Base-by-base conservation (phyloP, 495 filamentous ascomycete genomes). In the Trichocladium antarcticum region DNA sequence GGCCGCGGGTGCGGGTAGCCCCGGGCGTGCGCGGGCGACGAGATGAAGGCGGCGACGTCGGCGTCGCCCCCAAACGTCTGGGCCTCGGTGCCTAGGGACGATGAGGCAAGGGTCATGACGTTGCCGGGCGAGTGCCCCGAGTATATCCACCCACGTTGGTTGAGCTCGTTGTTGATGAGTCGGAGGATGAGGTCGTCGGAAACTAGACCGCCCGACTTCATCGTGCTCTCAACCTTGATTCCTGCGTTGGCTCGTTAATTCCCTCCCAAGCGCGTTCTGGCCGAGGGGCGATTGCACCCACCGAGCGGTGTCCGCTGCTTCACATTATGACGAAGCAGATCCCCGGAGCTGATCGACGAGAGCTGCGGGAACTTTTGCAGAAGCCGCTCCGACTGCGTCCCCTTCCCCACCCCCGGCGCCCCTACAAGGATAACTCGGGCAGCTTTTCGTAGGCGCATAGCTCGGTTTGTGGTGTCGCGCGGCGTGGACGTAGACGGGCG, bases 371-470 rank as follows among this genome's bases (percentile, higher is more conserved):
- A 97, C 51, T 85, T 80, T 54, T 83, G 69, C 45, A 96, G 78
- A 37, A 98, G 70, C 37, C 92, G 76, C 59, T 94, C 87, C 24
- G 88, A 85, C 62, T 98, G 92, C 14, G 92, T 98, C 28, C 92
- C 92, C 68, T 98, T 98, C 44, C 92, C 92, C 4, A 83, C 82
- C 27, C 73, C 92, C 0, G 92, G 92, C n/a, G 92, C 89, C 43
- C 92, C 92, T 52, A 98, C 79, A 47, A 98, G 79, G 63, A 98
- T 97, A 44, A 98, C 81, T 28, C 92, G 84, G 15, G 93, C 92
- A 32, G 92, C 90, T 64, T 76, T 80, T 49, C 77, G 77, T 57
- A 93, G 81, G 68, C 79, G 68, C 75, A 78, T 77, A 19, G 51
- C 52, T 55, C 19, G 40, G 37, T 24, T 31, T 16, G 41, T 20